Conservation (phyloP, 2,329 filamentous ascomycete species). For the Aspergillus carbonarius region DNA sequence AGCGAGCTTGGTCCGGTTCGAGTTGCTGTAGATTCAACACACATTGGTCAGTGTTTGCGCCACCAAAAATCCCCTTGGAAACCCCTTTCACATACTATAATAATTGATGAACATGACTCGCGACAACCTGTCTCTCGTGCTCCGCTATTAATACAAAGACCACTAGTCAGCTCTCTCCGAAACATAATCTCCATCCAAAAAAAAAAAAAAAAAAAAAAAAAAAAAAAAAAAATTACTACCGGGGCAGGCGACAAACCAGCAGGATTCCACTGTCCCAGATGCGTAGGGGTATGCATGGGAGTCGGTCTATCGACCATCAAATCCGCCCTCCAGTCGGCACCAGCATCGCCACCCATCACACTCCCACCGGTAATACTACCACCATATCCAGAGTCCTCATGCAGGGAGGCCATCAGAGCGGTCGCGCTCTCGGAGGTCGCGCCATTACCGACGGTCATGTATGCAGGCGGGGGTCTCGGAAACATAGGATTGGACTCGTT, state of each 20-base stretch:
- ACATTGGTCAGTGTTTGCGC: neutral
- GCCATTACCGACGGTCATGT: slow-evolving; percentile 85
- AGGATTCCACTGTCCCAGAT: slow-evolving; percentile 49
- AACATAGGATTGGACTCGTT: slow-evolving; percentile 24
- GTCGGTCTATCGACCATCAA: slow-evolving; percentile 59
- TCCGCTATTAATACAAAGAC: slow-evolving; percentile 45
- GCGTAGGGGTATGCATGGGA: slow-evolving; percentile 54
- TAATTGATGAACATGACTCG: slow-evolving; percentile 85
- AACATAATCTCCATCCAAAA: neutral
- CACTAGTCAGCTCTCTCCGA: slow-evolving; percentile 16
- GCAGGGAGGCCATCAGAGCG: slow-evolving; percentile 75
- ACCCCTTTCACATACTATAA: slow-evolving; percentile 60
- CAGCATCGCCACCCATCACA: slow-evolving; percentile 43
- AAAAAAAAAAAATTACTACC: no score
- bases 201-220: no score
- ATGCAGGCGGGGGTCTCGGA: slow-evolving; percentile 56
- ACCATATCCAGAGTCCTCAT: slow-evolving; percentile 89
- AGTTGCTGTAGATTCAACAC: slow-evolving; percentile 57
- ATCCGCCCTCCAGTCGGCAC: slow-evolving; percentile 55
- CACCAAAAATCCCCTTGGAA: neutral
- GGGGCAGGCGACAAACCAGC: slow-evolving; percentile 32
- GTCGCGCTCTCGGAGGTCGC: slow-evolving; percentile 78
- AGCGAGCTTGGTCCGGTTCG: slow-evolving; percentile 82
- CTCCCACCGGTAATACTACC: slow-evolving; percentile 71
- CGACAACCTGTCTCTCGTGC: slow-evolving; percentile 66